These are phyloP conservation scores for Termitomyces eurrhizus DNA, from an alignment of 768 basidiomycete species.

Conservation along the genomic window DNA sequence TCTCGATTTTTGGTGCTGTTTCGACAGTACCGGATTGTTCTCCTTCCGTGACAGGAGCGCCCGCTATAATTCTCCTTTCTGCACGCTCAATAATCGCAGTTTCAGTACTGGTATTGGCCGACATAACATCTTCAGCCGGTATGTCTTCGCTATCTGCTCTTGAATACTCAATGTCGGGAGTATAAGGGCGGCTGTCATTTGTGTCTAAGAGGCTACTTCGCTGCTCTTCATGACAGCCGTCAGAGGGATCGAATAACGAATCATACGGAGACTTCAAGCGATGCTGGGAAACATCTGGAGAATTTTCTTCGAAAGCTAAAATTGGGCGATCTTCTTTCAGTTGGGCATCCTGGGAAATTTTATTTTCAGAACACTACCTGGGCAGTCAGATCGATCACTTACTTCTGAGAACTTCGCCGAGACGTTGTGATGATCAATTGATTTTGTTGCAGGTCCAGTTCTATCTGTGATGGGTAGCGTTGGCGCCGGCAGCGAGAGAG, in stretches of 20 bases:
- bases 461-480: neutral
- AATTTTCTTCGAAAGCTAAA: neutral
- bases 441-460: neutral
- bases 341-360: neutral
- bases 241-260: neutral
- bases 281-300: neutral
- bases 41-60: conserved; percentile 17
- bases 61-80: conserved; percentile 34
- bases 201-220: neutral
- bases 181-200: conserved; percentile 9
- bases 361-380: neutral
- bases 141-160: conserved; percentile 10
- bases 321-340: neutral
- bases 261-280: neutral
- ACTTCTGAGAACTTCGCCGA: neutral
- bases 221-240: neutral
- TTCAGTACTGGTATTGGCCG: conserved; percentile 43
- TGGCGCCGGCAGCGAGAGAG: neutral
- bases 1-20: conserved; percentile 28
- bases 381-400: neutral
- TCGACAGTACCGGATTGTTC: conserved; percentile 30
- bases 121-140: conserved; percentile 31
- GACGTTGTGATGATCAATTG: neutral
- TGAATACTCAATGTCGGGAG: neutral
- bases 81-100: conserved; percentile 46